Percentiles rank a stretch among this genome's conserved stretches.
phyloP scores from a whole-genome alignment of 2,329 filamentous ascomycete genomes.

The Colletotrichum aenigma region DNA sequence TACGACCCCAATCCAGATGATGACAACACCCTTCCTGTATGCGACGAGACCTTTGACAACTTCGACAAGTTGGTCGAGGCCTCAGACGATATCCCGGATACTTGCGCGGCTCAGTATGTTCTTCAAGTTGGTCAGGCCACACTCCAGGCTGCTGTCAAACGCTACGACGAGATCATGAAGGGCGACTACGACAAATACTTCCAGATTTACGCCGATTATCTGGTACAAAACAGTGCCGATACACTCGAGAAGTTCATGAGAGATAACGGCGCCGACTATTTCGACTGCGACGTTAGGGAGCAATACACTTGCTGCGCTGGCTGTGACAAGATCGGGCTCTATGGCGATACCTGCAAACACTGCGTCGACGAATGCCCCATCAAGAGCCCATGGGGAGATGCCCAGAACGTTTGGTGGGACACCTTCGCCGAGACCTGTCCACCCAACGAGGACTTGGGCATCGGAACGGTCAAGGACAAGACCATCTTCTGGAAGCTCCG shows the following conservation, averaged over 20 bases:
- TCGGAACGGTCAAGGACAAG: not conserved
- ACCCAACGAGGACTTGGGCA: not conserved
- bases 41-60: not conserved
- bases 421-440: not conserved
- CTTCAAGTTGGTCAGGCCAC: not conserved
- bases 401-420: not conserved
- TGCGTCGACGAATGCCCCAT: not conserved
- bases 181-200: not conserved
- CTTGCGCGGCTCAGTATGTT: not conserved
- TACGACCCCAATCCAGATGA: not conserved
- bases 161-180: not conserved
- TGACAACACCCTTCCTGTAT: not conserved
- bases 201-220: not conserved
- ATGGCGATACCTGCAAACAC: not conserved
- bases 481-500: not conserved
- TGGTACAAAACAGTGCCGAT: not conserved
- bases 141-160: not conserved
- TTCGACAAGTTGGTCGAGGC: not conserved
- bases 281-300: not conserved
- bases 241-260: not conserved
- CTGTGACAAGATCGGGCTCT: not conserved
- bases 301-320: not conserved
- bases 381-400: not conserved
- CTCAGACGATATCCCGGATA: not conserved
- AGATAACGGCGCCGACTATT: not conserved